phyloP scores from a whole-genome alignment of 352 stramenopile genomes.

The Globisporangium middletonii region DNA sequence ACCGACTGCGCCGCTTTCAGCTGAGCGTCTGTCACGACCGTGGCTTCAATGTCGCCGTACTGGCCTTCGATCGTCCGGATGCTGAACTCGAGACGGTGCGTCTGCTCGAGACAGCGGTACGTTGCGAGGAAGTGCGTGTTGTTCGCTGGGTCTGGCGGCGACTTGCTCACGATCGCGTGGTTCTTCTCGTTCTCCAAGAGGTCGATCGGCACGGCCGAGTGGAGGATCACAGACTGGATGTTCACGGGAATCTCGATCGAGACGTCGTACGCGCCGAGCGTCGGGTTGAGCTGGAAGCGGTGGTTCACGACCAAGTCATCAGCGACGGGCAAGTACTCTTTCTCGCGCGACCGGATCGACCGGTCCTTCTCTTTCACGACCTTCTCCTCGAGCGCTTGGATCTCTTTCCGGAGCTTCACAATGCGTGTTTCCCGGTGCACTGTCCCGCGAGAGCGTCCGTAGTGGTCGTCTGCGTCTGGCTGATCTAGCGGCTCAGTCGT shows the following conservation, averaged over 20 bases:
- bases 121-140: constrained; percentile 73
- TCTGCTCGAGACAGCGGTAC: constrained; percentile 74
- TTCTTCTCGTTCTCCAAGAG: constrained; percentile 75
- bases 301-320: constrained; percentile 78
- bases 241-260: constrained; percentile 76
- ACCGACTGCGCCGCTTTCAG: constrained; percentile 63
- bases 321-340: constrained; percentile 58
- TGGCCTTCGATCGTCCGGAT: constrained; percentile 84
- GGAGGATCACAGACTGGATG: constrained; percentile 72
- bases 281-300: constrained; percentile 72
- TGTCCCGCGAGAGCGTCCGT: constrained; percentile 65
- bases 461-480: constrained; percentile 62
- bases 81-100: constrained; percentile 72
- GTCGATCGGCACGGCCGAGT: constrained; percentile 70
- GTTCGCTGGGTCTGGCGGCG: constrained; percentile 35
- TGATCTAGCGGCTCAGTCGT: constrained; percentile 80
- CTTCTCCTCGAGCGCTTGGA: constrained; percentile 62
- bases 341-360: constrained; percentile 33
- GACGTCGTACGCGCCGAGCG: constrained; percentile 63
- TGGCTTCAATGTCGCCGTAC: constrained; percentile 73
- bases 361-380: constrained; percentile 50
- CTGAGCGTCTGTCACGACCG: constrained; percentile 55
- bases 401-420: constrained; percentile 75
- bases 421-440: constrained; percentile 77
- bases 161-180: constrained; percentile 71